Evolutionary conservation across 306 rosid genomes (phyloP).

Genomic region (Fagus sylvatica): DNA sequence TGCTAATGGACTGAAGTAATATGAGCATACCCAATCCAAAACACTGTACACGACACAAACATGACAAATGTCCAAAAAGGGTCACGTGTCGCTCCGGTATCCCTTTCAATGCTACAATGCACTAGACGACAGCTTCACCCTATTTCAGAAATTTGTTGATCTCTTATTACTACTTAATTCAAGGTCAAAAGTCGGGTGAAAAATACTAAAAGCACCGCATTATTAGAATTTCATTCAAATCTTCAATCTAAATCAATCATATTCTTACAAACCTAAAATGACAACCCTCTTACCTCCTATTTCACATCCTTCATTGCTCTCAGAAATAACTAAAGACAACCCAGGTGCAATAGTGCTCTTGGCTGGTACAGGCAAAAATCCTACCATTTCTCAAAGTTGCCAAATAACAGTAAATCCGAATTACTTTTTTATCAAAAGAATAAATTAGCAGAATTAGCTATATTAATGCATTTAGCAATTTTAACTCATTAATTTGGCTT

Average conservation of each 20-base stretch:
- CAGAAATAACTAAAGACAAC: constrained; percentile 40
- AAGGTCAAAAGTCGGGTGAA: not conserved
- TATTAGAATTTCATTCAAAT: constrained; percentile 4
- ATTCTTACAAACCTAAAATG: constrained; percentile 30
- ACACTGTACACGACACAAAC: too few species aligned
- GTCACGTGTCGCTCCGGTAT: too few species aligned
- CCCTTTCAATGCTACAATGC: too few species aligned
- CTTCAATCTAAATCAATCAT: constrained; percentile 43
- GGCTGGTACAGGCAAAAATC: constrained; percentile 35
- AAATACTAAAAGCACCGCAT: not conserved
- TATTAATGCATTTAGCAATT: too few species aligned
- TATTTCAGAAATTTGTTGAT: too few species aligned
- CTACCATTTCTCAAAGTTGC: too few species aligned
- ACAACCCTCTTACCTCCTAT: not conserved
- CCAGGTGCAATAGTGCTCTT: constrained; percentile 10
- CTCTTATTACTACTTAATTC: too few species aligned
- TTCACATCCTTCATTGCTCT: constrained; percentile 28
- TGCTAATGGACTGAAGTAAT: too few species aligned
- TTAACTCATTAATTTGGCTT: too few species aligned
- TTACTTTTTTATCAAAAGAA: not conserved
- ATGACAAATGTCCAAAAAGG: too few species aligned
- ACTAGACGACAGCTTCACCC: too few species aligned
- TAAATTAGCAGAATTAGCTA: not conserved
- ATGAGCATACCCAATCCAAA: too few species aligned
- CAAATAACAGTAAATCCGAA: not conserved